These are phyloP conservation scores for Hevea brasiliensis DNA, from an alignment of 345 rosid genomes.

Conservation along the genomic window DNA sequence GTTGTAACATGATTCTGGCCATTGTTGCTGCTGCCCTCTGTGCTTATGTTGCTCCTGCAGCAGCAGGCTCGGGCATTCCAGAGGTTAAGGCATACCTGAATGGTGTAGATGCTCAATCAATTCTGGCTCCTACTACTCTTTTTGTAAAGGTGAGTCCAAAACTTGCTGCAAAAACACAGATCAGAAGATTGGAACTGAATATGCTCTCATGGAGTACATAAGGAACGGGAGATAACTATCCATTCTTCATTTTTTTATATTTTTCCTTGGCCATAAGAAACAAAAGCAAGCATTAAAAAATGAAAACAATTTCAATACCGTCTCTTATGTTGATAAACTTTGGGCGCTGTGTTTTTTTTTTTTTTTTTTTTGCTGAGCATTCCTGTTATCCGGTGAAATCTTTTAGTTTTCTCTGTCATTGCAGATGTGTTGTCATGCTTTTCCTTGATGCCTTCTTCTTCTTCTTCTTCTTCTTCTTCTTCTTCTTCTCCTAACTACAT, in stretches of 20 bases:
- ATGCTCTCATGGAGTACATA: not conserved
- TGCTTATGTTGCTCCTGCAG: slow-evolving; percentile 86
- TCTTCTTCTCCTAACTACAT: not conserved
- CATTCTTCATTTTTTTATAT: not conserved
- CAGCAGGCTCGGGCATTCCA: slow-evolving; percentile 93
- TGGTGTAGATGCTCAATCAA: slow-evolving; percentile 86
- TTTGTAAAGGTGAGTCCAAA: slow-evolving; percentile 71
- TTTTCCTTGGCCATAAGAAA: not conserved
- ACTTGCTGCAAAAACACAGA: not conserved
- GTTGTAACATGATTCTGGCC: slow-evolving; percentile 67
- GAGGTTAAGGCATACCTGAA: slow-evolving; percentile 97
- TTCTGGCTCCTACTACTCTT: slow-evolving; percentile 82
- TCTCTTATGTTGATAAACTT: slow-evolving; percentile 2
- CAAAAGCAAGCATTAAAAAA: not conserved
- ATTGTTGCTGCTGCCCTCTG: slow-evolving; percentile 64
- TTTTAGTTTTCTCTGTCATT: not conserved
- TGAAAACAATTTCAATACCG: not conserved
- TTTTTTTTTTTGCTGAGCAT: not conserved
- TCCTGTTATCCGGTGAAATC: not conserved
- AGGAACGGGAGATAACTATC: not conserved
- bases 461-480: too few species aligned
- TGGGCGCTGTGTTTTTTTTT: too few species aligned
- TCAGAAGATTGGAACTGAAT: not conserved
- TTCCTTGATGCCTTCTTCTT: not conserved
- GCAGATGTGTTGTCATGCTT: not conserved